These are phyloP conservation scores for Amaranthus hypochondriacus DNA, from an alignment of 148 eudicot species.

Conservation along the genomic window DNA sequence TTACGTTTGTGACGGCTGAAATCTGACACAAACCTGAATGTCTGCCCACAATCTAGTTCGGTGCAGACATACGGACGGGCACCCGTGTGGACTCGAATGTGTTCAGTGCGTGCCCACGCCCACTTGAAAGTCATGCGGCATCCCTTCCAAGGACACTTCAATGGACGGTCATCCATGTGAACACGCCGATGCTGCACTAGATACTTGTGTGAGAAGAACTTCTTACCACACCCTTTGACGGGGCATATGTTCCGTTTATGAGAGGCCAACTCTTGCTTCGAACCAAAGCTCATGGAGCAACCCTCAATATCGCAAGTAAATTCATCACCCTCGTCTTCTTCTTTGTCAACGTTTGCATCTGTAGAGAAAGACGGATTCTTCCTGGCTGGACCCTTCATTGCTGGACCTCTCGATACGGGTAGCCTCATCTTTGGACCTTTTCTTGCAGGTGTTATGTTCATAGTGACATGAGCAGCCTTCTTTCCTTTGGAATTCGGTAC, in stretches of 20 bases:
- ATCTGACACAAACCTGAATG: constrained; percentile 93
- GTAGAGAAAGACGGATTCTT: constrained; percentile 24
- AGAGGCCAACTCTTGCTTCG: constrained; percentile 56
- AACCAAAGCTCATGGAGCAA: constrained; percentile 74
- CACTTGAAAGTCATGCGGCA: constrained; percentile 95
- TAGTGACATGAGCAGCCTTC: constrained; percentile 18
- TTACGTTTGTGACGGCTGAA: constrained; percentile 98
- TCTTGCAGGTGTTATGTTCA: constrained; percentile 20
- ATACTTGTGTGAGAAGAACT: constrained; percentile 95
- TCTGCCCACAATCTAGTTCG: constrained; percentile 84
- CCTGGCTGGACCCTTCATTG: constrained; percentile 36
- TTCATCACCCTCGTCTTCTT: constrained; percentile 42
- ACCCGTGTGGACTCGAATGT: constrained; percentile 91
- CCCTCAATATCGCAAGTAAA: constrained; percentile 75
- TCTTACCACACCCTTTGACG: constrained; percentile 81
- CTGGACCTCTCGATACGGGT: constrained; percentile 26
- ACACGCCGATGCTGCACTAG: constrained; percentile 92
- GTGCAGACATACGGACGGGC: constrained; percentile 84
- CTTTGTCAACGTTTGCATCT: constrained; percentile 28
- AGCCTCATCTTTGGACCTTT: constrained; percentile 33
- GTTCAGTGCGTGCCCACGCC: constrained; percentile 99
- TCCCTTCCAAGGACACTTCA: constrained; percentile 98
- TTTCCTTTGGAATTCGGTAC: constrained; percentile 27
- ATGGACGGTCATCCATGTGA: constrained; percentile 83
- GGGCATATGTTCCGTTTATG: constrained; percentile 84